Evolutionary conservation across 176 grass and related monocot species (phyloP), one percentile per base, ranked within the genome.

Genomic region (Puccinellia tenuiflora): DNA sequence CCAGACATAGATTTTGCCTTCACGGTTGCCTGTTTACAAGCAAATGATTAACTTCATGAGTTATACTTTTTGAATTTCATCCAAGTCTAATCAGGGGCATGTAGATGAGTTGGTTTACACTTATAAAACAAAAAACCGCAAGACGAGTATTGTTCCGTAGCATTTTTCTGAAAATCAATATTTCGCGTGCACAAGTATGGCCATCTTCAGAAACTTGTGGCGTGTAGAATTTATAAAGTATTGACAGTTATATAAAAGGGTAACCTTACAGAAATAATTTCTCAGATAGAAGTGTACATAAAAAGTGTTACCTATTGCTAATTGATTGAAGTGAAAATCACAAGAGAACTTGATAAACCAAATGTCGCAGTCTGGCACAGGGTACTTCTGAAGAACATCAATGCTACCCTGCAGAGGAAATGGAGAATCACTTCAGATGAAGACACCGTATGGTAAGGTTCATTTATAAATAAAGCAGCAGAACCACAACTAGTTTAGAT

Each of bases 311-410:
- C 96, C 96, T 90, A 98, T 95, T 37, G 96, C 93, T 45, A 91
- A 67, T 79, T 94, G 89, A 93, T 93, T 98, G 78, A 92, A 93
- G 66, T 95, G 91, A 92, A 98, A 98, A 87, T 98, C 96, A 83
- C 92, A 95, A 24, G 96, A 98, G 89, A 98, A 98, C 47, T 98
- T 98, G 67, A 98, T 96, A 76, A 95, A 95, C 96, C 96, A 98
- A 68, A 95, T 98, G 86, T 96, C 93, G 83, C 93, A 95, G 34
- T 92, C 93, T 61, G 89, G 93, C 48, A 98, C 96, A 90, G 96
- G 96, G 72, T 98, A 98, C 88, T 95, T 98, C 60, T 98, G 91
- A 88, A 98, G 91, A 90, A 98, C 84, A 89, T 95, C 96, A 53
- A 92, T 89, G 87, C 85, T 78, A 76, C 89, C 91, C 89, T 98